These are phyloP conservation scores for Ophiocordyceps camponoti-saundersi DNA, from an alignment of 2,329 filamentous ascomycete genomes.

Conservation along the genomic window DNA sequence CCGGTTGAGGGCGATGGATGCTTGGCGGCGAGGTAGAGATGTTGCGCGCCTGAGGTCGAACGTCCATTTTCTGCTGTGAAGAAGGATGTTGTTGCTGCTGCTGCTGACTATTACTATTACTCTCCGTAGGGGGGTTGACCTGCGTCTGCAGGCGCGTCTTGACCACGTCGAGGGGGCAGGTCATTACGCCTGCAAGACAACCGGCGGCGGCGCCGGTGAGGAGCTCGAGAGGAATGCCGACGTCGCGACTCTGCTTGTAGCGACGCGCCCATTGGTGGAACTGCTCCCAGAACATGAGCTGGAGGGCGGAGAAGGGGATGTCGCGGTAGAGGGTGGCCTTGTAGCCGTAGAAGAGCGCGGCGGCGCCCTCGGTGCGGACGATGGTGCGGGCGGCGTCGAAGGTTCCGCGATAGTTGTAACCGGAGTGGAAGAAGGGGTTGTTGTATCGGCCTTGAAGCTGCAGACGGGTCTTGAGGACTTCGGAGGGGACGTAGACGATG, in stretches of 20 bases:
- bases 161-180: constrained; percentile 90
- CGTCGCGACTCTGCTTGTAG: constrained; percentile 66
- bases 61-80: constrained; percentile 8
- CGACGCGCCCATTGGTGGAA: constrained; percentile 66
- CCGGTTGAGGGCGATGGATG: constrained; percentile 63
- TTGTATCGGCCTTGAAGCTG: constrained; percentile 91
- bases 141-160: constrained; percentile 96
- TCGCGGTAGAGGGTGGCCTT: constrained; percentile 90
- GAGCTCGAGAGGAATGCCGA: constrained; percentile 72
- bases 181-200: constrained; percentile 83
- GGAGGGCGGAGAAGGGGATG: constrained; percentile 84
- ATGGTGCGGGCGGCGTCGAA: constrained; percentile 76
- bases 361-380: constrained; percentile 60
- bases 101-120: constrained; percentile 4
- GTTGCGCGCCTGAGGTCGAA: constrained; percentile 41
- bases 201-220: constrained; percentile 80
- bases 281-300: constrained; percentile 98
- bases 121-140: constrained; percentile 28
- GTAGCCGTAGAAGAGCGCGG: constrained; percentile 89
- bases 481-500: constrained; percentile 87
- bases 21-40: constrained; percentile 87
- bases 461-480: constrained; percentile 92
- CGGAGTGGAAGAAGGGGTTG: constrained; percentile 83
- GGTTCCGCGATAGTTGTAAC: constrained; percentile 88
- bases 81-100: neutral